A percentile compares a stretch with the other conserved stretches of the same genome.
Evolutionary conservation across 306 rosid species (phyloP).

Genomic region (Purshia tridentata): DNA sequence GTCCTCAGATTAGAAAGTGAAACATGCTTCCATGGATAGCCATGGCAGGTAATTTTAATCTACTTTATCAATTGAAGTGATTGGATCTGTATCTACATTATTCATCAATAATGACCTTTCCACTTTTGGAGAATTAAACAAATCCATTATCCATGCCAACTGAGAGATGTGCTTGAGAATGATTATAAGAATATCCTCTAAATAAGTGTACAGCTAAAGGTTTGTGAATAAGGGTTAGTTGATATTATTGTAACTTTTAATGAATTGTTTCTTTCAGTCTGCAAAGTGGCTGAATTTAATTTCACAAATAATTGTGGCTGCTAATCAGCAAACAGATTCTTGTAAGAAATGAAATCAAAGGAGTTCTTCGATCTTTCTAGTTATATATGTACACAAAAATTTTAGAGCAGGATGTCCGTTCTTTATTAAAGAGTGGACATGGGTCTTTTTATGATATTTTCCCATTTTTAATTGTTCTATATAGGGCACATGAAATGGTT

Average conservation of each 20-base stretch:
- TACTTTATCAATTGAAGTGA: slow-evolving; percentile 15
- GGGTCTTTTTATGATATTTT: no score
- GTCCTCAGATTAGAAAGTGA: slow-evolving; percentile 3
- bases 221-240: background rate
- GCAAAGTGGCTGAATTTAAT: background rate
- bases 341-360: background rate
- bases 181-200: background rate
- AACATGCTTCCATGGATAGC: slow-evolving; percentile 18
- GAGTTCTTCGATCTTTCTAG: no score
- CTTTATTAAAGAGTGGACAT: no score
- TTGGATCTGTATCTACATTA: background rate
- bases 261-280: background rate
- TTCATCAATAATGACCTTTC: background rate
- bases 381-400: no score
- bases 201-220: background rate
- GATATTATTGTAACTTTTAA: background rate
- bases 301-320: background rate
- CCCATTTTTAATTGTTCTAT: no score
- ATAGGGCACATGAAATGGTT: no score
- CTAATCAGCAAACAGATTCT: background rate
- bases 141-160: background rate
- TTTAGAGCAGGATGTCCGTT: no score
- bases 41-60: slow-evolving; percentile 15
- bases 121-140: background rate
- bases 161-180: background rate